Base-by-base conservation (phyloP, 768 basidiomycete genomes). In the Suillus subalutaceus region DNA sequence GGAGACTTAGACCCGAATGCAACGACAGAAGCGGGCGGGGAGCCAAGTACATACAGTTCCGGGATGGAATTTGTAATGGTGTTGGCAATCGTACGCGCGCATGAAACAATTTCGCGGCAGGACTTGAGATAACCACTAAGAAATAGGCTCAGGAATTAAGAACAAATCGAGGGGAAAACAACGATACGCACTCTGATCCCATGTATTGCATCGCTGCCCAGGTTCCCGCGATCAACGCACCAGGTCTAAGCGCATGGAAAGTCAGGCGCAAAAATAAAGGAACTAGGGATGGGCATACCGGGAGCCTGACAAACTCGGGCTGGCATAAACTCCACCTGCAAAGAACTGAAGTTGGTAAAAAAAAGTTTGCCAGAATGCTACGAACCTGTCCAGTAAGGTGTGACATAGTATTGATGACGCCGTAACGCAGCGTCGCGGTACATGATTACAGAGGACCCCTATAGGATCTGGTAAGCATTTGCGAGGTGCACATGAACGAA, bases 151-250 rank as follows among this genome's bases (percentile, higher is more conserved):
- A 50, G 48, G 26, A 35, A 63, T 53, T 53, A 50, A 66, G 66
- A 40, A 64, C 35, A 53, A 62, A 63, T 32, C 5, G 35, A 12
- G 8, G 48, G 1, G 2, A 40, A 55, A 23, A 48, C 13, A 63
- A 46, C 23, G 30, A 16, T 2, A 82, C 90, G 62, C 73, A 95
- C 93, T 90, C 84, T 66, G 89, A 83, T 37, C 97, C 97, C 81
- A 98, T 90, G 75, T 93, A 88, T 68, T 97, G 92, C 89, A 99
- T 90, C 2, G 95, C 94, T 8, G 97, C 97, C 95, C 96, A 99
- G 37, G 95, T 90, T 56, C 93, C 97, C 32, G 97, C 97, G 66
- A 99, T 90, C 67, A 98, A 80, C 0, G 96, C 89, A 7, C 97
- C 97, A 0, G 96, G 93, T 46, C 96, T 94, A 18, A 18, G 48